Evolutionary conservation across 306 rosid species (phyloP).

Genomic region (Lathyrus aphaca): DNA sequence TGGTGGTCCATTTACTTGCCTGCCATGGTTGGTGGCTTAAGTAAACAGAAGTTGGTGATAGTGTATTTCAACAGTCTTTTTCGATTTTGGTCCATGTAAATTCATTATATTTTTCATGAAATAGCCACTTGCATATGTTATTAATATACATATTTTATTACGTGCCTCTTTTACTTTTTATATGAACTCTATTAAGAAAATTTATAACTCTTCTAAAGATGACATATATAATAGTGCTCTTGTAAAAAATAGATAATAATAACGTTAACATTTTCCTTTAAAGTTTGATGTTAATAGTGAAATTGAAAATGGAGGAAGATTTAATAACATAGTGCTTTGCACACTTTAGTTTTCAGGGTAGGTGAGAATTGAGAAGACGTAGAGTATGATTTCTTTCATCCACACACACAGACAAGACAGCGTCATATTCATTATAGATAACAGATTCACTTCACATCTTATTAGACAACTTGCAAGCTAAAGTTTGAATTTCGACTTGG

Average conservation of each 20-base stretch:
- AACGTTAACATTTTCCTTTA: not conserved
- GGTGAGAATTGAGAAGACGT: slow-evolving; percentile 16
- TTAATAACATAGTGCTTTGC: not conserved
- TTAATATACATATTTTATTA: not conserved
- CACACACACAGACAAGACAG: no score
- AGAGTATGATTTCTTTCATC: no score
- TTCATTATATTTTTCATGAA: not conserved
- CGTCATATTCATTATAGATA: no score
- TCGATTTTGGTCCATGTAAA: not conserved
- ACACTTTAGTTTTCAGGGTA: not conserved
- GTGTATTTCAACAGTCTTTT: not conserved
- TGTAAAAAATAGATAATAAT: not conserved
- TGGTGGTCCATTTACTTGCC: not conserved
- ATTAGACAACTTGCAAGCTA: no score
- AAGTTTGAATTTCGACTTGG: no score
- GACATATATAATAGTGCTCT: not conserved
- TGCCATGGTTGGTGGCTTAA: slow-evolving; percentile 18
- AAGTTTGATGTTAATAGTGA: not conserved
- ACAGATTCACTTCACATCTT: no score
- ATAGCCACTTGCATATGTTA: not conserved
- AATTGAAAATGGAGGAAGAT: not conserved
- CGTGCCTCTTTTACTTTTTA: not conserved
- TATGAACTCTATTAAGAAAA: not conserved
- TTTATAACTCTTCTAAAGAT: not conserved
- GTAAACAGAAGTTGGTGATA: slow-evolving; percentile 3